Evolutionary conservation across 352 stramenopile genomes (phyloP).

Genomic region (Globisporangium parvum): DNA sequence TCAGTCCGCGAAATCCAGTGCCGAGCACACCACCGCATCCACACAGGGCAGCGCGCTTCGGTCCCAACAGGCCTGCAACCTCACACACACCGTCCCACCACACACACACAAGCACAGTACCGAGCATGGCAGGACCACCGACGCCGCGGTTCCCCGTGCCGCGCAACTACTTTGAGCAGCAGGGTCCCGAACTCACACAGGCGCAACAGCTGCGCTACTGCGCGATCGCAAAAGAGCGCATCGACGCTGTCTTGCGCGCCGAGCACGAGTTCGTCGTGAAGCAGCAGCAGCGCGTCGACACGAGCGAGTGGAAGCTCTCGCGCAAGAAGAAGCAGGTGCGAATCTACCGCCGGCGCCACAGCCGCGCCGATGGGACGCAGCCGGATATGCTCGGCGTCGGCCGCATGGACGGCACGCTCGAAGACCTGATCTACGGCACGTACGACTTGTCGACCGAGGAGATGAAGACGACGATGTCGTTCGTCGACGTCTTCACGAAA

Average conservation of each 20-base stretch:
- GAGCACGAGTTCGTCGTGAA: conserved; percentile 9
- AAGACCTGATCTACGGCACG: conserved; percentile 44
- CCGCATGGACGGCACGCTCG: conserved; percentile 35
- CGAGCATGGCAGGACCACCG: not conserved
- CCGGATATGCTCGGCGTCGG: conserved; percentile 37
- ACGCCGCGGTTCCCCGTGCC: conserved; percentile 12
- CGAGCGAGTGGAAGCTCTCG: conserved; percentile 11
- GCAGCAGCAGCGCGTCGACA: conserved; percentile 2
- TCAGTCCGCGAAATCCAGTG: no score
- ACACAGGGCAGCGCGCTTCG: no score
- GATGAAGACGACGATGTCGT: conserved; percentile 32
- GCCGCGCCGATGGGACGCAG: conserved; percentile 3
- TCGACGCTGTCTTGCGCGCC: conserved; percentile 6
- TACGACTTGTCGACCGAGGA: conserved; percentile 36
- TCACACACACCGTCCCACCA: no score
- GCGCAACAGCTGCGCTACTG: conserved; percentile 7
- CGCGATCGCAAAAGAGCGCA: conserved; percentile 2
- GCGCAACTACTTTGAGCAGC: conserved; percentile 12
- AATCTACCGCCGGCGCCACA: conserved; percentile 30
- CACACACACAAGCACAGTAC: no score
- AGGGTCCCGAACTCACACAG: not conserved
- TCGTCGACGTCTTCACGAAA: conserved; percentile 21
- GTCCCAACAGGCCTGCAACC: no score
- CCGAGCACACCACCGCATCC: no score
- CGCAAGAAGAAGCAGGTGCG: conserved; percentile 25